Conservation (phyloP, 768 basidiomycete genomes). For the Rhodosporidiobolus sp. region DNA sequence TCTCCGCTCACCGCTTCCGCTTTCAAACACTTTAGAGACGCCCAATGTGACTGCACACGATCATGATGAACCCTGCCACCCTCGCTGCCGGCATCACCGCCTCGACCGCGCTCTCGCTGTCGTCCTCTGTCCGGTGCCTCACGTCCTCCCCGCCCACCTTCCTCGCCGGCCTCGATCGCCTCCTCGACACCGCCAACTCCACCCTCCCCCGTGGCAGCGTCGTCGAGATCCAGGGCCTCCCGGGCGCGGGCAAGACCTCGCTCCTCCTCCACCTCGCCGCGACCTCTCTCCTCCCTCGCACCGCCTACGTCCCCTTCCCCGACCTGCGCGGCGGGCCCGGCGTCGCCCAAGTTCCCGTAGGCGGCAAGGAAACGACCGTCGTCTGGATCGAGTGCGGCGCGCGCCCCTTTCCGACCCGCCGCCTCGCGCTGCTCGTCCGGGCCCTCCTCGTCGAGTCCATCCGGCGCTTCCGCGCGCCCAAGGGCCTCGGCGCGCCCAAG, state of each 20-base stretch:
- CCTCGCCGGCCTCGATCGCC: conserved; percentile 40
- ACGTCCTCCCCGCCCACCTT: conserved; percentile 35
- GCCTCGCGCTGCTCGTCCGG: conserved; percentile 57
- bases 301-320: conserved; percentile 25
- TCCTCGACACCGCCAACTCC: conserved; percentile 24
- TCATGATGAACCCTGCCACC: conserved; percentile 9
- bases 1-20: background rate
- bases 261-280: conserved; percentile 66
- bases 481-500: conserved; percentile 19
- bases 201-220: conserved; percentile 59
- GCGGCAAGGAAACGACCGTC: conserved; percentile 65
- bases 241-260: conserved; percentile 73
- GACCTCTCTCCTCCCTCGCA: conserved; percentile 59
- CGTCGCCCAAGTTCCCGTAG: conserved; percentile 46
- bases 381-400: conserved; percentile 67
- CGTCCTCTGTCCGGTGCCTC: conserved; percentile 8
- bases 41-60: too few species aligned
- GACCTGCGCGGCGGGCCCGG: background rate
- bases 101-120: conserved; percentile 18
- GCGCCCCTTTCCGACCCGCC: conserved; percentile 59
- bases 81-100: background rate
- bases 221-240: conserved; percentile 71
- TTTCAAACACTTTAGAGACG: background rate
- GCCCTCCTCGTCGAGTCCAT: conserved; percentile 50
- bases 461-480: conserved; percentile 25